Conservation (phyloP, 202 grass and related monocot species). For the Brachypodium distachyon region DNA sequence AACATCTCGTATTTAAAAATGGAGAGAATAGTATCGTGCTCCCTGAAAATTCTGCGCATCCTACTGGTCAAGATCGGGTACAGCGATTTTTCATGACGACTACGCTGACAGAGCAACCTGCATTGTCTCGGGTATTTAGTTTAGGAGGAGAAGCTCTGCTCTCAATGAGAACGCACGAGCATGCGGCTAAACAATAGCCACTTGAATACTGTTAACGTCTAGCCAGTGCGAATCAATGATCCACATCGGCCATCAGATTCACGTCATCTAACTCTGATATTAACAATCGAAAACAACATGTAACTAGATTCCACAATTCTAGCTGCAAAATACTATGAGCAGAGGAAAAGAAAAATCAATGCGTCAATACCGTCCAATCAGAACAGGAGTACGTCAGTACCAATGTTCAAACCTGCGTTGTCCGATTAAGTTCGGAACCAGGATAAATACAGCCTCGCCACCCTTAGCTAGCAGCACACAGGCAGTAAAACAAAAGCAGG, state of each 20-base stretch:
- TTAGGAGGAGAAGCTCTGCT: background rate
- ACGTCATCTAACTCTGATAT: background rate
- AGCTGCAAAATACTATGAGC: background rate
- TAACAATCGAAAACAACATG: background rate
- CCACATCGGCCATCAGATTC: too few species aligned
- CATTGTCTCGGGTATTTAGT: background rate
- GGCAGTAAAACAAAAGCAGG: background rate
- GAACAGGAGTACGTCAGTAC: background rate
- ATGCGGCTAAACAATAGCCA: background rate
- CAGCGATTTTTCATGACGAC: background rate
- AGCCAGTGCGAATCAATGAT: background rate
- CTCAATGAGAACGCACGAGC: background rate
- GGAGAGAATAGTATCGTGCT: too few species aligned
- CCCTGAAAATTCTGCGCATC: background rate
- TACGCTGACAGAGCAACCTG: background rate
- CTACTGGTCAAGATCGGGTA: too few species aligned
- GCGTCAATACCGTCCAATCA: background rate
- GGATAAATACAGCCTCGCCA: constrained; percentile 5
- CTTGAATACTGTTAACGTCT: background rate
- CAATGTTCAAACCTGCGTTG: background rate
- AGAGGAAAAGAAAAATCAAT: background rate
- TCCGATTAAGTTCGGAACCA: background rate
- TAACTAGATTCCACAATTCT: background rate
- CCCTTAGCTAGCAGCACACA: background rate
- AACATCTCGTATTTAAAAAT: too few species aligned